Evolutionary conservation across 2,329 filamentous ascomycete genomes (phyloP), one percentile per base, ranked within the genome.

Genomic region (Ceratocystis diversiconidia): DNA sequence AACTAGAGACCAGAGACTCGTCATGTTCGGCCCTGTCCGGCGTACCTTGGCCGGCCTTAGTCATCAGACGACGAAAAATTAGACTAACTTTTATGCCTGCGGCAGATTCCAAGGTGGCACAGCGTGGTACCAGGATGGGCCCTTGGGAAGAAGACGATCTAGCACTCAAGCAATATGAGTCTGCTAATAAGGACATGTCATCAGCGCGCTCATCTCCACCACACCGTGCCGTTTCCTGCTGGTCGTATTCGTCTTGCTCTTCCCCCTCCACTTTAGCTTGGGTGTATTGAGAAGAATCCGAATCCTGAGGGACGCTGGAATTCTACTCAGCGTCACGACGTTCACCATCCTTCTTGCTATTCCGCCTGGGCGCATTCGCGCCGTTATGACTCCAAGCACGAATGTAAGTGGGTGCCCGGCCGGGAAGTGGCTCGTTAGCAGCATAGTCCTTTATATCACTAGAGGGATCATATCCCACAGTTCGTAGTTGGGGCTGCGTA

Each of bases 371-470:
- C 59, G 48, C 41, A 50, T 32, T 43, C 5, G 65, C 62, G 46
- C 52, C 44, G 63, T 74, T 74, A 8, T 77, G 75, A 60, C 80
- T 82, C 82, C 82, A 85, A 1, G 82, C 82, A 32, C 82, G 73
- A 41, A 85, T 83, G 55, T 78, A 77, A 12, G 80, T 82, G 0
- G 82, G 82, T 0, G 81, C 82, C 17, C 79, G 80, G 61, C 77
- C 78, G 7, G 82, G 82, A 36, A 83, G 77, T 15, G 81, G 80
- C 62, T 83, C 81, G 19, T 77, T 78, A 1, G 81, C 77, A 3
- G 76, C 75, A 55, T 82, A 83, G 70, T 85, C 82, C 70, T 84
- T 84, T 71, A 84, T 83, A 22, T 81, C 79, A 68, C 79, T 78
- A 32, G 75, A 76, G 60, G 79, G 78, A 66, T 80, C 76, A 69